Evolutionary conservation across 202 grass and related monocot species (phyloP), one percentile per base, ranked within the genome.

Genomic region (Setaria italica): DNA sequence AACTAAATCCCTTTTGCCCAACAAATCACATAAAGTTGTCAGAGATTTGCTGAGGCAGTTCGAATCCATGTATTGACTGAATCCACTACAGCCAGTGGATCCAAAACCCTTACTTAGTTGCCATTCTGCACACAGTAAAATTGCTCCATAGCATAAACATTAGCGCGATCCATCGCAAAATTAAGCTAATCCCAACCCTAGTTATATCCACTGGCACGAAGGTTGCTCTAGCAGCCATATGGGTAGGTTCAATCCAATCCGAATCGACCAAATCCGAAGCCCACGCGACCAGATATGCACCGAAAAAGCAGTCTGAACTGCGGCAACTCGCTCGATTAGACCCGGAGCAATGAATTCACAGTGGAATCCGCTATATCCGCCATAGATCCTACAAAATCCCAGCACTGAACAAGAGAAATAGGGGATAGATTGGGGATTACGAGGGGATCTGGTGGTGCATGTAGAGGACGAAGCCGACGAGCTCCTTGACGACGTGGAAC

Each of bases 401-500:
- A 34, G 14, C 19, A 70, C 46, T 29, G 33, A 4, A 67, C 6
- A 19, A 59, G 11, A 55, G 43, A 75, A 76, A 13, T 29, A 45
- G 29, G 72, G 76, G 46, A 46, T 41, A 41, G 13, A 54, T 15
- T 2, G 46, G 34, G n/a, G 3, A 47, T 87, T 95, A 98, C 95
- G 94, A 85, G 34, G 95, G 95, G 86, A 95, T 98, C 82, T 98
- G 95, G 37, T 92, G 85, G 76, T 98, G 93, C 90, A 98, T 98
- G 90, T 94, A 98, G 70, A 98, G 93, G 59, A 95, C 91, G 91
- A 95, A 95, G 71, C 95, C 93, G 45, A 98, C 42, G 21, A 98
- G 74, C 82, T 95, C 93, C 89, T 98, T 98, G 54, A 95, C 86
- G 72, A 98, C 88, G 88, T 94, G 86, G 80, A 98, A 92, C 62